phyloP scores from a whole-genome alignment of 345 rosid genomes.

The Hypericum perforatum region DNA sequence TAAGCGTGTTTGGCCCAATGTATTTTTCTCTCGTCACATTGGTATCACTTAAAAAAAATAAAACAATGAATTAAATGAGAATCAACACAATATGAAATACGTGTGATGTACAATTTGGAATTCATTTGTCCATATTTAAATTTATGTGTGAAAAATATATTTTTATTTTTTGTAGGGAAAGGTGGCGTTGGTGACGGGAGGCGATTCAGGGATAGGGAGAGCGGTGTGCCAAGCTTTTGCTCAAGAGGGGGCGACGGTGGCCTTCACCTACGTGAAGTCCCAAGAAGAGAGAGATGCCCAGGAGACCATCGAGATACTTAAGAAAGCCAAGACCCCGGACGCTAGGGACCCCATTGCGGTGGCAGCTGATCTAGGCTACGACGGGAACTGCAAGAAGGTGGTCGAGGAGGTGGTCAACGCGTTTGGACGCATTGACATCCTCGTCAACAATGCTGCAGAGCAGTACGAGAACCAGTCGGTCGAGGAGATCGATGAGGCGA shows the following conservation, averaged over 20 bases:
- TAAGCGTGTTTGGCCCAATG: too few relatives aligned
- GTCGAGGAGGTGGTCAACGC: conserved; percentile 53
- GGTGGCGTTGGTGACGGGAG: conserved; percentile 71
- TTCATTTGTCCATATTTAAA: too few relatives aligned
- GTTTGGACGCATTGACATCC: conserved; percentile 50
- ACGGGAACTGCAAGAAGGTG: conserved; percentile 55
- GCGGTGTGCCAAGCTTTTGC: conserved; percentile 48
- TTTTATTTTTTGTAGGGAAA: conserved; percentile 39
- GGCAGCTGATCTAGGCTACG: conserved; percentile 52
- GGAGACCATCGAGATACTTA: conserved; percentile 42
- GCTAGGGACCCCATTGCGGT: conserved; percentile 53
- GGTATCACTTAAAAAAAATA: too few relatives aligned
- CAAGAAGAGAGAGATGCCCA: conserved; percentile 63
- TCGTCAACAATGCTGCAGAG: conserved; percentile 60
- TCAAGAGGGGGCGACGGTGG: conserved; percentile 60
- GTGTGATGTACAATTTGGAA: too few relatives aligned
- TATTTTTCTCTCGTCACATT: too few relatives aligned
- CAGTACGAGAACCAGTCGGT: conserved; percentile 36
- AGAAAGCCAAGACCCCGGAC: conserved; percentile 30
- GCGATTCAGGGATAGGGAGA: conserved; percentile 74
- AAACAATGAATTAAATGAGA: too few relatives aligned
- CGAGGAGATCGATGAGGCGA: conserved; percentile 61
- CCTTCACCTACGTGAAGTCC: conserved; percentile 56
- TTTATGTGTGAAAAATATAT: too few relatives aligned
- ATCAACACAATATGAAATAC: too few relatives aligned